These are phyloP conservation scores for Colletotrichum incanum DNA, from an alignment of 2,329 filamentous ascomycete genomes.

Conservation along the genomic window DNA sequence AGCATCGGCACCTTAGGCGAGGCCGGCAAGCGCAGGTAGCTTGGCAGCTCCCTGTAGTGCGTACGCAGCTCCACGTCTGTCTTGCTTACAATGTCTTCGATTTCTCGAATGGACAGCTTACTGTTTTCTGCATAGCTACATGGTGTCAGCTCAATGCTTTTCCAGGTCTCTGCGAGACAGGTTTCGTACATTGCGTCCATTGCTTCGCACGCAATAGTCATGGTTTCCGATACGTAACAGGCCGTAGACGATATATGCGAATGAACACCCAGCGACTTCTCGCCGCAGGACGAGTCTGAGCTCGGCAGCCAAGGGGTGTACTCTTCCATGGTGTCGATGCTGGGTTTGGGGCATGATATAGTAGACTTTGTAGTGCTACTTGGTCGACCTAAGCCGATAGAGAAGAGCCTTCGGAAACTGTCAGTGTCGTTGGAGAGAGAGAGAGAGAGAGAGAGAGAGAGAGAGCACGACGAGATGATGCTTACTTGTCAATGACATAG, in stretches of 20 bases:
- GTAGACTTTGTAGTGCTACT: slow-evolving; percentile 41
- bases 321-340: slow-evolving; percentile 37
- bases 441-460: background rate
- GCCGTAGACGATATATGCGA: slow-evolving; percentile 41
- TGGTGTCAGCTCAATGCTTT: background rate
- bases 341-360: slow-evolving; percentile 45
- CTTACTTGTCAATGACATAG: slow-evolving; percentile 47
- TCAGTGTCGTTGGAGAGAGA: background rate
- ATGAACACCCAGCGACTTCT: slow-evolving; percentile 26
- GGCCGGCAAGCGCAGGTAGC: slow-evolving; percentile 39
- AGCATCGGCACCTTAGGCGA: slow-evolving; percentile 39
- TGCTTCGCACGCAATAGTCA: slow-evolving; percentile 44
- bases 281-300: rapidly evolving
- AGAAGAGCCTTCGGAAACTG: slow-evolving; percentile 42
- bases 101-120: slow-evolving; percentile 22
- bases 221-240: slow-evolving; percentile 42
- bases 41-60: slow-evolving; percentile 42
- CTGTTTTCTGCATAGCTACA: slow-evolving; percentile 26
- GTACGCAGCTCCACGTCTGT: slow-evolving; percentile 43
- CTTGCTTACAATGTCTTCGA: slow-evolving; percentile 43
- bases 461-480: background rate
- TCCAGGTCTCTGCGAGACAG: no score
- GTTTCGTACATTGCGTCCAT: slow-evolving; percentile 43
- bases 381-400: slow-evolving; percentile 44
- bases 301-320: slow-evolving; percentile 44